phyloP scores from a whole-genome alignment of 2,329 filamentous ascomycete species.

The Sarocladium oryzae region DNA sequence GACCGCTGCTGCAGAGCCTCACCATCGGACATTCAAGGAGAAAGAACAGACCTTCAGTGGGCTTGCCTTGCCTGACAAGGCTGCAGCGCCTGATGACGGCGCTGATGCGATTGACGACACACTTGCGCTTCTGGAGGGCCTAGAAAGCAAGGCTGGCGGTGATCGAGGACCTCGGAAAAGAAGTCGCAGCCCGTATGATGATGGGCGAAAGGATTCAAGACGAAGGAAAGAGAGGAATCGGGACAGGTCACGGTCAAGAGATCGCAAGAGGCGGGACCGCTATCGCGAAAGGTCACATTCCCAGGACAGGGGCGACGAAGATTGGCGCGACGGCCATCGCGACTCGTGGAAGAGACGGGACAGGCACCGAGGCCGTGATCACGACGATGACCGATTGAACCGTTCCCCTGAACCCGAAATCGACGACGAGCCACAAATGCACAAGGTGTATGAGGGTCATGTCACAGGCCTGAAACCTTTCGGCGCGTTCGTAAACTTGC shows the following conservation, averaged over 20 bases:
- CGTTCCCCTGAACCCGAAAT: conserved; percentile 64
- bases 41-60: conserved; percentile 89
- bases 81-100: conserved; percentile 30
- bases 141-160: conserved; percentile 57
- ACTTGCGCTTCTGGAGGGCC: conserved; percentile 79
- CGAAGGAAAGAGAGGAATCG: conserved; percentile 32
- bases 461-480: conserved; percentile 94
- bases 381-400: conserved; percentile 51
- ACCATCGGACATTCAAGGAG: conserved; percentile 49
- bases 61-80: conserved; percentile 76
- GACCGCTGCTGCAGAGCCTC: conserved; percentile 29
- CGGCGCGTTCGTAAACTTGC: conserved; percentile 89
- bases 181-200: conserved; percentile 41
- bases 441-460: conserved; percentile 84
- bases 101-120: conserved; percentile 83
- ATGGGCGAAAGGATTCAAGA: conserved; percentile 22
- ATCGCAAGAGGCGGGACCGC: conserved; percentile 29
- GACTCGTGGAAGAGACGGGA: conserved; percentile 27
- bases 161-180: conserved; percentile 35
- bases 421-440: conserved; percentile 73
- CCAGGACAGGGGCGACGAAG: conserved; percentile 35
- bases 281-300: conserved; percentile 32
- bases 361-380: conserved; percentile 33
- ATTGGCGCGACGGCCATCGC: conserved; percentile 33
- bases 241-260: conserved; percentile 35